Evolutionary conservation across 129 eudicot species (phyloP).

Genomic region (Flaveria ramosissima): DNA sequence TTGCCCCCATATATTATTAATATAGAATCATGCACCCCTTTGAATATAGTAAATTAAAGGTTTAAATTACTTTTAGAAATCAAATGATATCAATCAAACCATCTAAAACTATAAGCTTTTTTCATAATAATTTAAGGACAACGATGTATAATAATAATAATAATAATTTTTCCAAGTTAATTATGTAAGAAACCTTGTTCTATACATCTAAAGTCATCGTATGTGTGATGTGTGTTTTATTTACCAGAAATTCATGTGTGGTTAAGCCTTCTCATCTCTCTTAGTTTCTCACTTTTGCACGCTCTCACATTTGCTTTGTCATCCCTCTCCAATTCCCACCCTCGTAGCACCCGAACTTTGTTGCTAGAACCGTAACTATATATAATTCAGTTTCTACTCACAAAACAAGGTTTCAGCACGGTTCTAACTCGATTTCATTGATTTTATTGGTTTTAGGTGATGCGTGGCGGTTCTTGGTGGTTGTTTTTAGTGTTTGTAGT

Average conservation of each 20-base stretch:
- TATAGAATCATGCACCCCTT: neutral
- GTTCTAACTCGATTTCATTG: no score
- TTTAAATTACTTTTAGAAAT: neutral
- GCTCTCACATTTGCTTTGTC: no score
- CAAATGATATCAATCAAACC: neutral
- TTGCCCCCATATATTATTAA: neutral
- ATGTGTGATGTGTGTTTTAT: neutral
- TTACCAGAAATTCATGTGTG: neutral
- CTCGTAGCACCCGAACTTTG: no score
- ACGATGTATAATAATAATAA: neutral
- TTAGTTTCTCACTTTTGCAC: no score
- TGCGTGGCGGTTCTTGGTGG: no score
- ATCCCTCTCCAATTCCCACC: no score
- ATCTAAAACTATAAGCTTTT: neutral
- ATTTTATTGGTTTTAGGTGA: no score
- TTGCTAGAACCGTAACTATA: neutral
- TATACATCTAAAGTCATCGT: no score
- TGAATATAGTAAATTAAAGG: slow-evolving; percentile 5
- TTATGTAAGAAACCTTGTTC: neutral
- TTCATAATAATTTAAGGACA: neutral
- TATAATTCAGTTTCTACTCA: neutral
- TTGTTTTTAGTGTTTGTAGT: no score
- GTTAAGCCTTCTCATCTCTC: no score
- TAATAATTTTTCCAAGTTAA: neutral
- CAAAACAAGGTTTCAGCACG: neutral